phyloP scores from a whole-genome alignment of 371 early-diverging fungal genomes.

The Mucor circinelloides region DNA sequence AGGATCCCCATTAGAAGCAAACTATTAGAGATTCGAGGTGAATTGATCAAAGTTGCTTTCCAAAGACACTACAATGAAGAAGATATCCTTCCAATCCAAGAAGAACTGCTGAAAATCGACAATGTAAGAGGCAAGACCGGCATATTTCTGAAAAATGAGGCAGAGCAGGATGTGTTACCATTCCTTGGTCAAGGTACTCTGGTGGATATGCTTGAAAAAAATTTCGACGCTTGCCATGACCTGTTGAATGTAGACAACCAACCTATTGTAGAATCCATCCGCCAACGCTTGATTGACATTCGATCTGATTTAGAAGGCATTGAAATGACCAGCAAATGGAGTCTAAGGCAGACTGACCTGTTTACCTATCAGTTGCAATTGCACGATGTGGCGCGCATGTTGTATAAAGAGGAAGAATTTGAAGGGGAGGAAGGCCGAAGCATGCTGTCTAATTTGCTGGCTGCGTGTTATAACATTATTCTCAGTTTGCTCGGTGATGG shows the following conservation, averaged over 20 bases:
- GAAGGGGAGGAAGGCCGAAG: neutral
- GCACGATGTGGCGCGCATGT: conserved; percentile 56
- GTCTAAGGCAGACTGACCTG: conserved; percentile 69
- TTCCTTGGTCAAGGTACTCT: conserved; percentile 6
- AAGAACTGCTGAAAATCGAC: neutral
- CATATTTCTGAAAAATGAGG: neutral
- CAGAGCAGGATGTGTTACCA: neutral
- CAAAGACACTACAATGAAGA: neutral
- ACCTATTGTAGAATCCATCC: conserved; percentile 56
- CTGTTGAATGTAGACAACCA: neutral
- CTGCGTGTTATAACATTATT: conserved; percentile 10
- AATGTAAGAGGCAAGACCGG: conserved; percentile 1
- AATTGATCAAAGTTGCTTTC: neutral
- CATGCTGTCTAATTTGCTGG: conserved; percentile 6
- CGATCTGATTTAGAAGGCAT: conserved; percentile 65
- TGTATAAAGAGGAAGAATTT: conserved; percentile 3
- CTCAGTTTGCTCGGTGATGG: conserved; percentile 6
- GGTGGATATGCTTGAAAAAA: conserved; percentile 1
- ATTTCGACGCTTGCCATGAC: conserved; percentile 5
- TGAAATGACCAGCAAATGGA: conserved; percentile 70
- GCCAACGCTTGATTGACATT: conserved; percentile 65
- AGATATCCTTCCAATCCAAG: conserved; percentile 1
- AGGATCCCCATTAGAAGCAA: conserved; percentile 9
- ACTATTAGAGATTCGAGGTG: neutral
- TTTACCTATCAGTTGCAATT: conserved; percentile 71